phyloP scores from a whole-genome alignment of 805 yeast genomes.

The Candida qinlingensis region DNA sequence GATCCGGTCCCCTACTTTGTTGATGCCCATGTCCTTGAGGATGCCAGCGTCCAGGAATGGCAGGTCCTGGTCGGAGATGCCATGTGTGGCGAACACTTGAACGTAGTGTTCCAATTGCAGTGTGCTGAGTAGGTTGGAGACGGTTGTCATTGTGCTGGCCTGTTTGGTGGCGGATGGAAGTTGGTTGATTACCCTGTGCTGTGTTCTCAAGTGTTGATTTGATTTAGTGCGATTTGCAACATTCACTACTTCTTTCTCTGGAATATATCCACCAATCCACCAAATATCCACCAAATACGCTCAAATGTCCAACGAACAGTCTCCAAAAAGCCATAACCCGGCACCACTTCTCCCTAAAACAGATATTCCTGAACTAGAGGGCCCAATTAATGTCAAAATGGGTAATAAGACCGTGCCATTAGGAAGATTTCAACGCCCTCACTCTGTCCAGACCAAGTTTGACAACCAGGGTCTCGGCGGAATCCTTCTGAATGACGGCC shows the following conservation, averaged over 20 bases:
- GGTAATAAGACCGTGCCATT: slow-evolving; percentile 9
- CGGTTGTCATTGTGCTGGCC: not conserved
- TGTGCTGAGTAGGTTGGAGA: slow-evolving; percentile 1
- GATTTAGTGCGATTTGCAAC: too few relatives aligned
- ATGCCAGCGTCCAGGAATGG: slow-evolving; percentile 49
- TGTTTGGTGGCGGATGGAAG: too few relatives aligned
- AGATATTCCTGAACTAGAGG: not conserved
- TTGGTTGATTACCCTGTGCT: too few relatives aligned
- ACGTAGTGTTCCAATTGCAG: slow-evolving; percentile 3
- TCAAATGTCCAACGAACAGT: not conserved
- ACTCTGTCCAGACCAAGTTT: slow-evolving; percentile 1
- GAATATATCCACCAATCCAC: too few relatives aligned
- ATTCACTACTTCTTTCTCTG: too few relatives aligned
- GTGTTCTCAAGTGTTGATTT: too few relatives aligned
- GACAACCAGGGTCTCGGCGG: not conserved
- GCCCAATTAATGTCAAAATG: slow-evolving; percentile 2
- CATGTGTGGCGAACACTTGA: slow-evolving; percentile 9
- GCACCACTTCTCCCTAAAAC: not conserved
- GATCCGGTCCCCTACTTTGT: slow-evolving; percentile 80
- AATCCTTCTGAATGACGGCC: slow-evolving; percentile 5
- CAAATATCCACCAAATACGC: too few relatives aligned
- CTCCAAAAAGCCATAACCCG: not conserved
- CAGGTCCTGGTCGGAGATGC: slow-evolving; percentile 22
- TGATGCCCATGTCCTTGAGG: slow-evolving; percentile 66
- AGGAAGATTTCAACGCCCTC: slow-evolving; percentile 5